Conservation (phyloP, 768 basidiomycete species). For the Leccinum fibrillosum region DNA sequence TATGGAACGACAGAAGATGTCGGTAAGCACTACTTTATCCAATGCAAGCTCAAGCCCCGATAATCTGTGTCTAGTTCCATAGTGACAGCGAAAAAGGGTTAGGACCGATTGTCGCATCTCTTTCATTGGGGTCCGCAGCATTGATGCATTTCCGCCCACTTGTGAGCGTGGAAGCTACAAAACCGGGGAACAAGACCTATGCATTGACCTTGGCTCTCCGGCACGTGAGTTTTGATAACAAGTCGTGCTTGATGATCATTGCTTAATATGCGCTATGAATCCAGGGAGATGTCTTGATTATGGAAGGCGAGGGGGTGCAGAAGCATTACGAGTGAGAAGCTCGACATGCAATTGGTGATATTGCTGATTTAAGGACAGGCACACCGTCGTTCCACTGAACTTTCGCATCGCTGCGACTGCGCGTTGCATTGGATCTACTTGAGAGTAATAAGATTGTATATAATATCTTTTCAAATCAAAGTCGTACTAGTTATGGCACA, state of each 20-base stretch:
- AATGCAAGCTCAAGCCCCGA: background rate
- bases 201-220: constrained; percentile 58
- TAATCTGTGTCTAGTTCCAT: constrained; percentile 54
- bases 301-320: constrained; percentile 71
- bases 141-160: constrained; percentile 74
- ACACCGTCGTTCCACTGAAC: constrained; percentile 70
- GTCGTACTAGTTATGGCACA: constrained; percentile 7
- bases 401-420: constrained; percentile 83
- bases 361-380: constrained; percentile 40
- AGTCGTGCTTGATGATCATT: background rate
- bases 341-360: background rate
- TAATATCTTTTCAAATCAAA: background rate
- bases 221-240: constrained; percentile 47
- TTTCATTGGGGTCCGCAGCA: constrained; percentile 75
- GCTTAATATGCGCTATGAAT: background rate
- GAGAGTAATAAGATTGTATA: constrained; percentile 1
- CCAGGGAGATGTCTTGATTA: constrained; percentile 77
- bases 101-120: constrained; percentile 68
- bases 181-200: constrained; percentile 25
- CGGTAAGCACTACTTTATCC: constrained; percentile 42
- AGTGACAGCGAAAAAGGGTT: constrained; percentile 75
- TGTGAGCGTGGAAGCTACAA: constrained; percentile 33
- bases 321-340: constrained; percentile 62
- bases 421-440: constrained; percentile 49
- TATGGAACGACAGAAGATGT: constrained; percentile 84